Evolutionary conservation across 306 rosid genomes (phyloP).

Genomic region (Begonia fuchsioides): DNA sequence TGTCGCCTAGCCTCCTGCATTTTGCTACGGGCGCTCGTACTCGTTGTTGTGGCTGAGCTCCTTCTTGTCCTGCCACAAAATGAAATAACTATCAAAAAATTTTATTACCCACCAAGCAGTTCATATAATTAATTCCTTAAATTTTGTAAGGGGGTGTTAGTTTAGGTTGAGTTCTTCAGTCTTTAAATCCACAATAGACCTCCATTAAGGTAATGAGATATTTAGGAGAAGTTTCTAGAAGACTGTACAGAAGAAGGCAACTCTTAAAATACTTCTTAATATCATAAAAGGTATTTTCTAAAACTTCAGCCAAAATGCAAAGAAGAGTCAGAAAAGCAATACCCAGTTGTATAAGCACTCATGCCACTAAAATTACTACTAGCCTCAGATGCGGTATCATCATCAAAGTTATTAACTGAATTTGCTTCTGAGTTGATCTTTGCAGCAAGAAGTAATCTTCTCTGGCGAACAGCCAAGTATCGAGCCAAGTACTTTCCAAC

Average conservation of each 20-base stretch:
- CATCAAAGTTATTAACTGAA: conserved; percentile 53
- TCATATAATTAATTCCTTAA: too few relatives aligned
- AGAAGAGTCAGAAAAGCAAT: background rate
- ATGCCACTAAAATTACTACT: conserved; percentile 97
- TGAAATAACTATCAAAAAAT: conserved; percentile 11
- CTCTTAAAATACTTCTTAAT: too few relatives aligned
- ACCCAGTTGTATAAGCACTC: conserved; percentile 98
- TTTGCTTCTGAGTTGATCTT: conserved; percentile 66
- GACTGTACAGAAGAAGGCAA: too few relatives aligned
- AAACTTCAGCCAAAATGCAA: too few relatives aligned
- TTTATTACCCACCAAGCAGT: too few relatives aligned
- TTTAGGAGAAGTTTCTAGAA: too few relatives aligned
- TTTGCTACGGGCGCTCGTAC: conserved; percentile 59
- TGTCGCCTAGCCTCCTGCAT: conserved; percentile 80
- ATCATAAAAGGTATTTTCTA: too few relatives aligned
- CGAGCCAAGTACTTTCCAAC: conserved; percentile 93
- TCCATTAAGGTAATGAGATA: too few relatives aligned
- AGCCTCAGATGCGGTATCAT: conserved; percentile 80
- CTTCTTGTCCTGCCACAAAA: conserved; percentile 50
- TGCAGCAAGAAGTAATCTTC: conserved; percentile 85
- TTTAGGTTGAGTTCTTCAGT: too few relatives aligned
- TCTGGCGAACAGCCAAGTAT: conserved; percentile 83
- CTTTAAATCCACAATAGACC: too few relatives aligned
- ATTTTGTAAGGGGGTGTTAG: too few relatives aligned
- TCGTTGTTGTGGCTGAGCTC: conserved; percentile 47